A percentile compares a stretch with the other conserved stretches of the same genome.
Evolutionary conservation across 768 basidiomycete species (phyloP).

Genomic region (Podaxis sp.): DNA sequence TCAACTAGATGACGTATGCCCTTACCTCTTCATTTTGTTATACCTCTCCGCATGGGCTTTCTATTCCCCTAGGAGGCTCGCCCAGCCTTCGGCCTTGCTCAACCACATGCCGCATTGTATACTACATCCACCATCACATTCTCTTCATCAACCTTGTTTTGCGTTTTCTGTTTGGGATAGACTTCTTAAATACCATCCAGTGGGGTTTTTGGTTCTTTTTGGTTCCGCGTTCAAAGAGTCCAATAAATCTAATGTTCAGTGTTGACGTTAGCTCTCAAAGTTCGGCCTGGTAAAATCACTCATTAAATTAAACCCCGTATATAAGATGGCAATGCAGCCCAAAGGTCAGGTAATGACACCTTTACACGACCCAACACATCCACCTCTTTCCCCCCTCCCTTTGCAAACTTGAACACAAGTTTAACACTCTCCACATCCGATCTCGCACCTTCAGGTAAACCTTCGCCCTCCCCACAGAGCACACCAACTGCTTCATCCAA

Average conservation of each 20-base stretch:
- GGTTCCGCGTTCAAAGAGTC: not conserved
- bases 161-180: not conserved
- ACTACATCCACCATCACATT: constrained; percentile 6
- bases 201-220: constrained; percentile 1
- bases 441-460: constrained; percentile 29
- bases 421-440: constrained; percentile 51
- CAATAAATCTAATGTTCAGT: not conserved
- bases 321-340: constrained; percentile 21
- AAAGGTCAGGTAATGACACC: constrained; percentile 39
- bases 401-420: constrained; percentile 58
- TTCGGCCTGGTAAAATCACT: constrained; percentile 1
- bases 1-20: constrained; percentile 15
- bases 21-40: constrained; percentile 18
- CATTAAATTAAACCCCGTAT: constrained; percentile 6
- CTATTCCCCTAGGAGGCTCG: constrained; percentile 52
- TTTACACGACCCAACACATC: constrained; percentile 48
- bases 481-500: constrained; percentile 67
- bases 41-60: constrained; percentile 34
- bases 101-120: constrained; percentile 53
- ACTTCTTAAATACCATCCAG: constrained; percentile 24
- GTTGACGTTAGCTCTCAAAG: not conserved
- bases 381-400: constrained; percentile 37
- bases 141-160: not conserved
- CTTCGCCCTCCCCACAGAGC: constrained; percentile 56
- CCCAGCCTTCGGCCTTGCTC: constrained; percentile 54